Conservation (phyloP, 306 rosid species). For the Phaseolus lunatus region DNA sequence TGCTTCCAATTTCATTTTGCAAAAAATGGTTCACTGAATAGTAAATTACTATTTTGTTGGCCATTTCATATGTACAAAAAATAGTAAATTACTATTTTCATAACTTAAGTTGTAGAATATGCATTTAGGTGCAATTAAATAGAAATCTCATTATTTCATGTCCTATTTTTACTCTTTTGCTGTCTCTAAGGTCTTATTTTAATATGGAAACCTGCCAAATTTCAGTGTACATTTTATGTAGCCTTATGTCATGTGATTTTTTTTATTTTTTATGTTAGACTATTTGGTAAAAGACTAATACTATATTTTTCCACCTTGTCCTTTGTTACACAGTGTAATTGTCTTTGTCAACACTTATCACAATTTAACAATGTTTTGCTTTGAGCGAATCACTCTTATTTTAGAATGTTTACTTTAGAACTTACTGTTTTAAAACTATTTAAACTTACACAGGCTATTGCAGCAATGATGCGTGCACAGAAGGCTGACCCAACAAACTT, state of each 20-base stretch:
- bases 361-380: conserved; percentile 27
- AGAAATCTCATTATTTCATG: conserved; percentile 3
- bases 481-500: conserved; percentile 95
- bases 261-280: no score
- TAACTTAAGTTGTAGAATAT: conserved; percentile 24
- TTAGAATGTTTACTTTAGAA: conserved; percentile 27
- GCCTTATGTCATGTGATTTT: conserved; percentile 22
- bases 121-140: conserved; percentile 20
- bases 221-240: conserved; percentile 16
- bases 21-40: conserved; percentile 30
- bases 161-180: conserved; percentile 7
- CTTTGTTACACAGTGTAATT: not conserved
- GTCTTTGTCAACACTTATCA: conserved; percentile 24
- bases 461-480: conserved; percentile 98
- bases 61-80: conserved; percentile 10
- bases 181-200: conserved; percentile 12
- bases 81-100: conserved; percentile 8
- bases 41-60: conserved; percentile 17
- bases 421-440: conserved; percentile 26
- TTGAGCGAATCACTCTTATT: not conserved
- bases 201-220: conserved; percentile 11
- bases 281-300: conserved; percentile 3
- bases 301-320: conserved; percentile 16
- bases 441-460: conserved; percentile 76
- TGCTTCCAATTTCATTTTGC: conserved; percentile 29